Evolutionary conservation across 257 asterid genomes (phyloP).

Genomic region (Mitragyna speciosa): DNA sequence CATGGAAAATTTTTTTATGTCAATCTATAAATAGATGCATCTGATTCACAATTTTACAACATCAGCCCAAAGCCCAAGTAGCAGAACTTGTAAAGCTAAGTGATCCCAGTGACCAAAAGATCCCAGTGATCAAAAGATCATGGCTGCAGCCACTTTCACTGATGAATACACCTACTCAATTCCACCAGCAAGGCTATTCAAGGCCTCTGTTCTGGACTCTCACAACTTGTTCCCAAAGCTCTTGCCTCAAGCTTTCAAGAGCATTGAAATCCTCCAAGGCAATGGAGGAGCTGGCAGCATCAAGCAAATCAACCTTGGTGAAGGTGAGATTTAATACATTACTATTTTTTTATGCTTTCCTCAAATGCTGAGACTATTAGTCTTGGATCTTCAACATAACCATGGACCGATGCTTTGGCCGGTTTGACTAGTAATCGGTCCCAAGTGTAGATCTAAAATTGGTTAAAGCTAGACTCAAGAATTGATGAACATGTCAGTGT

Average conservation of each 20-base stretch:
- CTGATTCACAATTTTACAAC: neutral
- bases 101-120: too few relatives aligned
- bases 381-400: neutral
- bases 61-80: neutral
- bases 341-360: too few relatives aligned
- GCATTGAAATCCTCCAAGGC: conserved; percentile 15
- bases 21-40: neutral
- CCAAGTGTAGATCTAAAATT: neutral
- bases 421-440: too few relatives aligned
- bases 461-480: neutral
- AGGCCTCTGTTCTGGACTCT: conserved; percentile 14
- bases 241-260: conserved; percentile 18
- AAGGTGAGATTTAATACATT: neutral
- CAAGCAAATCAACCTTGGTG: conserved; percentile 19
- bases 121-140: neutral
- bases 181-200: conserved; percentile 18
- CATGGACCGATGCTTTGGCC: too few relatives aligned
- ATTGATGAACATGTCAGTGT: too few relatives aligned
- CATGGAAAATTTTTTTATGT: neutral
- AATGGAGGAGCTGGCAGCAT: conserved; percentile 19
- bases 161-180: conserved; percentile 7
- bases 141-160: conserved; percentile 14
- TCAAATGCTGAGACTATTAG: neutral
- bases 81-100: neutral
- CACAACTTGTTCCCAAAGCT: conserved; percentile 17